Evolutionary conservation across 169 alveolate species (phyloP).

Genomic region (Perkinsus chesapeaki): DNA sequence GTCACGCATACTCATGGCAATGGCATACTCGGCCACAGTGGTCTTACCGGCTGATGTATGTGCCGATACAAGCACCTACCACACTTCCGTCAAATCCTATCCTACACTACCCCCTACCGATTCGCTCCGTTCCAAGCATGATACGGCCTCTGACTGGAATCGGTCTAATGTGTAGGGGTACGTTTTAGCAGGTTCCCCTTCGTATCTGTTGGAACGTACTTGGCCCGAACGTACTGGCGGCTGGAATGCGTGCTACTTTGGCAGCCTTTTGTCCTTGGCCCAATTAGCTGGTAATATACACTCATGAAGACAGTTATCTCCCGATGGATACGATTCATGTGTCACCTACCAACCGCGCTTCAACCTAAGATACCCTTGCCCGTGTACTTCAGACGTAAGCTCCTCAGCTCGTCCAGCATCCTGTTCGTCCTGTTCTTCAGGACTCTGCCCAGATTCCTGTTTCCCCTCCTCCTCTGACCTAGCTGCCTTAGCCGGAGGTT

Average conservation of each 20-base stretch:
- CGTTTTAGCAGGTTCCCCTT: neutral
- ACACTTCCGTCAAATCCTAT: neutral
- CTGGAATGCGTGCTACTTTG: neutral
- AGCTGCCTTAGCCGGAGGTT: neutral
- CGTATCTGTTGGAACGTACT: neutral
- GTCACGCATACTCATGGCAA: constrained; percentile 91
- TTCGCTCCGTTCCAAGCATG: neutral
- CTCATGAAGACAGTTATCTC: neutral
- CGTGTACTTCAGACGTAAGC: neutral
- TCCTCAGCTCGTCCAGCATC: neutral
- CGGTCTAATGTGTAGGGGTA: neutral
- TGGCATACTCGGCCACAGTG: constrained; percentile 98
- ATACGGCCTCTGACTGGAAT: neutral
- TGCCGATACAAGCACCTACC: constrained; percentile 94
- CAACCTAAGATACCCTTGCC: neutral
- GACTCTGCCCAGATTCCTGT: neutral
- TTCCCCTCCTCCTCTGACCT: neutral
- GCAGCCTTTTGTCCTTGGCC: neutral
- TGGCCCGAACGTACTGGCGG: neutral
- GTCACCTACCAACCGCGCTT: neutral
- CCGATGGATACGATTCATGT: neutral
- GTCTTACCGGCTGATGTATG: constrained; percentile 99
- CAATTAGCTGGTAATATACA: neutral
- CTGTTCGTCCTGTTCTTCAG: neutral
- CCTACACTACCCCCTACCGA: neutral